These are phyloP conservation scores for Pugionium dolabratum DNA, from an alignment of 345 rosid genomes.

Conservation along the genomic window DNA sequence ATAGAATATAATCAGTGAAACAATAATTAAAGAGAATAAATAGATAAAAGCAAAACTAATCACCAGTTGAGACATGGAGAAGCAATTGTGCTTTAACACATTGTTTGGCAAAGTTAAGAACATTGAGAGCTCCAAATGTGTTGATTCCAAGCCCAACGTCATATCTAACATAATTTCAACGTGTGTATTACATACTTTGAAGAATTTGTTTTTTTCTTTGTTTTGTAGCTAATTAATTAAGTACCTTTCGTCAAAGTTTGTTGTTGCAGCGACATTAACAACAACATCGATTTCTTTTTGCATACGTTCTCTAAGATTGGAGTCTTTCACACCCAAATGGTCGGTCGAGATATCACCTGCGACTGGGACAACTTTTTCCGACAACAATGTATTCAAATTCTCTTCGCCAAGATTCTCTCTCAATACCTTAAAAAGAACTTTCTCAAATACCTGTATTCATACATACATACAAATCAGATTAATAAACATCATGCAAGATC, in stretches of 20 bases:
- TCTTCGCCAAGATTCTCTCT: slow-evolving; percentile 34
- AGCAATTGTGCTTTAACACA: slow-evolving; percentile 51
- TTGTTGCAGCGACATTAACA: slow-evolving; percentile 42
- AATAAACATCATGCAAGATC: background rate
- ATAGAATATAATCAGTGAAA: background rate
- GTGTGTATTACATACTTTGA: no score
- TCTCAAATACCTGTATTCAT: slow-evolving; percentile 27
- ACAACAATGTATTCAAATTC: slow-evolving; percentile 16
- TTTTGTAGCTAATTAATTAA: background rate
- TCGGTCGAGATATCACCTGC: slow-evolving; percentile 34
- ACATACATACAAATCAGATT: background rate
- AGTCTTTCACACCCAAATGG: slow-evolving; percentile 28
- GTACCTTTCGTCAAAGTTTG: slow-evolving; percentile 44
- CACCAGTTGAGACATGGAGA: slow-evolving; percentile 50
- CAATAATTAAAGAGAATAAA: background rate
- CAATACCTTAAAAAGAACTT: slow-evolving; percentile 36
- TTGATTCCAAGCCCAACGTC: slow-evolving; percentile 63
- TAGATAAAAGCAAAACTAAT: slow-evolving; percentile 4
- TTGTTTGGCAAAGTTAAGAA: slow-evolving; percentile 53
- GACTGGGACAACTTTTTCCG: slow-evolving; percentile 32
- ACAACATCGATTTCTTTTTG: slow-evolving; percentile 35
- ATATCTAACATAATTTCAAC: slow-evolving; percentile 39
- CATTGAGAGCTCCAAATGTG: slow-evolving; percentile 62
- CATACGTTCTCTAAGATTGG: slow-evolving; percentile 28
- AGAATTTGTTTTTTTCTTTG: no score